A percentile compares a stretch with the other conserved stretches of the same genome.
Conservation (phyloP, 2,329 filamentous ascomycete species). For the Didymella keratinophila region DNA sequence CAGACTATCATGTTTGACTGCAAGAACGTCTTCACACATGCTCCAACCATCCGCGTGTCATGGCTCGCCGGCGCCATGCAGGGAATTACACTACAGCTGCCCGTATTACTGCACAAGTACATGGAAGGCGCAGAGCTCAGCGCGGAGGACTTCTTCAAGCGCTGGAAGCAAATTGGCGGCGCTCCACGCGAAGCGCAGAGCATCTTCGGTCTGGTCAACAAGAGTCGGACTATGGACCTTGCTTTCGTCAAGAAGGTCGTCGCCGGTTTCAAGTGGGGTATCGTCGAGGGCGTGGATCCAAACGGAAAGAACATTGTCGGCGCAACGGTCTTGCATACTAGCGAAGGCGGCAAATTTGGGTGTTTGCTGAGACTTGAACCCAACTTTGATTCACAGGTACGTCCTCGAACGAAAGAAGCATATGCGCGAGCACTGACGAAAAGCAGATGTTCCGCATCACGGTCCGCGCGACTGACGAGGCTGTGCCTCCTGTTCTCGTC, state of each 20-base stretch:
- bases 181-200: conserved; percentile 85
- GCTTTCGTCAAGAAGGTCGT: conserved; percentile 76
- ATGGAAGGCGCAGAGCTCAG: conserved; percentile 90
- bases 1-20: conserved; percentile 96
- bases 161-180: conserved; percentile 98
- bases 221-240: conserved; percentile 71
- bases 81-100: conserved; percentile 88
- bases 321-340: conserved; percentile 83
- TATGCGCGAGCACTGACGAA: conserved; percentile 25
- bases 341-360: conserved; percentile 87
- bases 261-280: conserved; percentile 87
- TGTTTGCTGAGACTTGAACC: conserved; percentile 93
- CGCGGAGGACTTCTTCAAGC: conserved; percentile 96
- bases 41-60: conserved; percentile 90
- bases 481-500: conserved; percentile 78
- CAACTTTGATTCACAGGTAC: conserved; percentile 89
- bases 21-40: conserved; percentile 78
- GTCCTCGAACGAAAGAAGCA: conserved; percentile 40
- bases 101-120: conserved; percentile 90
- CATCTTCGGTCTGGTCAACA: conserved; percentile 76
- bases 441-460: conserved; percentile 92
- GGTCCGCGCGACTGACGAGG: conserved; percentile 91
- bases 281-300: conserved; percentile 85
- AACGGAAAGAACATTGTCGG: conserved; percentile 95
- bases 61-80: conserved; percentile 95